Percentiles rank a stretch among this genome's conserved stretches.
Evolutionary conservation across 2,329 filamentous ascomycete species (phyloP).

Genomic region (Alternaria ethzedia): DNA sequence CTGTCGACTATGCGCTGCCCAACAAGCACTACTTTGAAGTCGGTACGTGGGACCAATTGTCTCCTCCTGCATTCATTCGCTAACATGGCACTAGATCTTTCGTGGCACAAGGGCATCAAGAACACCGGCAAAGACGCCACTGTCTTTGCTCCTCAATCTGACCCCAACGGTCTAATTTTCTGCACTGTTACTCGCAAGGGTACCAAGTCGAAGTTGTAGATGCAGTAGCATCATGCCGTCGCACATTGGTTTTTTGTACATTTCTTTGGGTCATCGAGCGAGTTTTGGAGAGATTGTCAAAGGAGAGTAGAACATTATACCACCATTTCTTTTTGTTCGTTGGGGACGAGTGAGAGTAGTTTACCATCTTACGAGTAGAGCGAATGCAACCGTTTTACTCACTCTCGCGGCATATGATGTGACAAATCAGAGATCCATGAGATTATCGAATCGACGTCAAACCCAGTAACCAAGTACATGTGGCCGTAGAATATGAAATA

Average conservation of each 20-base stretch:
- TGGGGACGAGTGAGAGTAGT: conserved; percentile 25
- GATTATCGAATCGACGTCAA: background rate
- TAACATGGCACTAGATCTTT: conserved; percentile 69
- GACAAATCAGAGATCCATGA: background rate
- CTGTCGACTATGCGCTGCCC: conserved; percentile 82
- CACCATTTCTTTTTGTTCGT: conserved; percentile 17
- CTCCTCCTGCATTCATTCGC: background rate
- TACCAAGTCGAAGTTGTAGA: conserved; percentile 53
- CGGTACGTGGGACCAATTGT: conserved; percentile 60
- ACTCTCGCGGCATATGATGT: background rate
- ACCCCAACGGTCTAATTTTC: conserved; percentile 94
- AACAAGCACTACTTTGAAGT: conserved; percentile 99
- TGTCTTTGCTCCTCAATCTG: conserved; percentile 90
- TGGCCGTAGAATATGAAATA: background rate
- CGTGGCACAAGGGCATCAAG: conserved; percentile 94
- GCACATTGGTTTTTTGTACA: conserved; percentile 22
- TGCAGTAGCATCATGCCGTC: conserved; percentile 5
- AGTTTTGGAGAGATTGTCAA: conserved; percentile 15
- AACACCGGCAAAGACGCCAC: conserved; percentile 96
- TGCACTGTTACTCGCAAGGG: conserved; percentile 77
- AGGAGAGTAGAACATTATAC: conserved; percentile 40
- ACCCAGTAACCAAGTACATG: background rate
- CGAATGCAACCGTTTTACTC: background rate
- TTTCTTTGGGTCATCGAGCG: conserved; percentile 17
- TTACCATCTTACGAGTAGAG: background rate